Evolutionary conservation across 2,329 filamentous ascomycete genomes (phyloP).

Genomic region (Fusarium pilosicola): DNA sequence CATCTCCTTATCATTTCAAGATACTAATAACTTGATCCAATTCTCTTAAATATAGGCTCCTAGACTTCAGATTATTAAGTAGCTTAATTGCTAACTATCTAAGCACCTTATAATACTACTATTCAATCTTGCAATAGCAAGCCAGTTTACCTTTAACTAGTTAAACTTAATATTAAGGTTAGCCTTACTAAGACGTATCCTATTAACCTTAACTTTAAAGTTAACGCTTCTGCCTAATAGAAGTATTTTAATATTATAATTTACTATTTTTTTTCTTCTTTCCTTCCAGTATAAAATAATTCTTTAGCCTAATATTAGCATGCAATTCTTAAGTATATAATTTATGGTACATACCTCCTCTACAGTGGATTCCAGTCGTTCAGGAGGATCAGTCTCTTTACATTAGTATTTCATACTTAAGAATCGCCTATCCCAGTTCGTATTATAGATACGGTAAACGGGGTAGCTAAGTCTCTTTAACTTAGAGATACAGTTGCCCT

Average conservation of each 20-base stretch:
- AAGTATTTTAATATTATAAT: neutral
- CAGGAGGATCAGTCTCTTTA: neutral
- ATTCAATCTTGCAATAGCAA: neutral
- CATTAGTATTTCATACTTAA: neutral
- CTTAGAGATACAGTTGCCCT: neutral
- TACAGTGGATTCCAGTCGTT: neutral
- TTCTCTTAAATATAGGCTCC: neutral
- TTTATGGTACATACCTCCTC: neutral
- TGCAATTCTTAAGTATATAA: neutral
- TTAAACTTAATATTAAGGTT: neutral
- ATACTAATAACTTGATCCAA: neutral
- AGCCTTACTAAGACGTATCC: neutral
- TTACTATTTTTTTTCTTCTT: neutral
- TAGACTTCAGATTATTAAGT: neutral
- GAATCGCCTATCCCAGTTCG: neutral
- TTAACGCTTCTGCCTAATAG: neutral
- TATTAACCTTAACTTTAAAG: neutral
- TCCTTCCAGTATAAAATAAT: neutral
- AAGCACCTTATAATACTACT: neutral
- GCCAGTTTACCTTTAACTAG: fast-evolving
- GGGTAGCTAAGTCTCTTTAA: neutral
- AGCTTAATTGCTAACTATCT: fast-evolving
- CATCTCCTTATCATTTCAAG: fast-evolving
- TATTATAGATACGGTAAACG: neutral
- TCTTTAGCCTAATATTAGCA: neutral